Conservation (phyloP, 495 filamentous ascomycete species). For the Xylaria flabelliformis region DNA sequence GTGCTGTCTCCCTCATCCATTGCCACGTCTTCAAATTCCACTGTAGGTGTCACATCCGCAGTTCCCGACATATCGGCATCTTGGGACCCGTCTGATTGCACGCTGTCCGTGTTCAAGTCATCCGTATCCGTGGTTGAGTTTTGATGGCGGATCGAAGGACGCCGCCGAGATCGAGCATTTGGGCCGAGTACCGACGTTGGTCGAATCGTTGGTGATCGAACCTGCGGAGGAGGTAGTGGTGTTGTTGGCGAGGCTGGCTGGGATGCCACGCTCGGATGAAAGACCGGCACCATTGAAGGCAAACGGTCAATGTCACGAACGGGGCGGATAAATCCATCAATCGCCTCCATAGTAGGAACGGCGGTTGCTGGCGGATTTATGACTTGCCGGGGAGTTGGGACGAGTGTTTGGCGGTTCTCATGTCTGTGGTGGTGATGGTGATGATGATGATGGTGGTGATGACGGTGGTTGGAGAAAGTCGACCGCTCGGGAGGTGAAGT, state of each 20-base stretch:
- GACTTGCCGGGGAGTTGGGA: constrained; percentile 57
- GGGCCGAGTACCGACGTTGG: constrained; percentile 57
- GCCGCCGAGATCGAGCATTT: constrained; percentile 54
- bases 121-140: constrained; percentile 86
- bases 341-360: constrained; percentile 73
- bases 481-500: constrained; percentile 79
- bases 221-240: constrained; percentile 70
- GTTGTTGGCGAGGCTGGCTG: constrained; percentile 95
- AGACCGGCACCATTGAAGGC: constrained; percentile 79
- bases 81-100: constrained; percentile 69
- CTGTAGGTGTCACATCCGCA: constrained; percentile 75
- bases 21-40: constrained; percentile 79
- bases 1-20: constrained; percentile 79
- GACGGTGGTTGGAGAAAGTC: constrained; percentile 61
- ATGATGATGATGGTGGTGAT: constrained; percentile 63
- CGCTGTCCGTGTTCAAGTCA: constrained; percentile 79
- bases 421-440: constrained; percentile 66
- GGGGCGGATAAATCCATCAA: constrained; percentile 78
- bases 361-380: constrained; percentile 73
- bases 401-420: constrained; percentile 62
- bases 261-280: constrained; percentile 75
- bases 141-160: constrained; percentile 86
- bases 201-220: constrained; percentile 58
- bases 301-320: constrained; percentile 87
- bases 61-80: constrained; percentile 74